Percentiles rank a stretch among this genome's conserved stretches.
phyloP scores from a whole-genome alignment of 257 asterid genomes.

The Solanum piurae region DNA sequence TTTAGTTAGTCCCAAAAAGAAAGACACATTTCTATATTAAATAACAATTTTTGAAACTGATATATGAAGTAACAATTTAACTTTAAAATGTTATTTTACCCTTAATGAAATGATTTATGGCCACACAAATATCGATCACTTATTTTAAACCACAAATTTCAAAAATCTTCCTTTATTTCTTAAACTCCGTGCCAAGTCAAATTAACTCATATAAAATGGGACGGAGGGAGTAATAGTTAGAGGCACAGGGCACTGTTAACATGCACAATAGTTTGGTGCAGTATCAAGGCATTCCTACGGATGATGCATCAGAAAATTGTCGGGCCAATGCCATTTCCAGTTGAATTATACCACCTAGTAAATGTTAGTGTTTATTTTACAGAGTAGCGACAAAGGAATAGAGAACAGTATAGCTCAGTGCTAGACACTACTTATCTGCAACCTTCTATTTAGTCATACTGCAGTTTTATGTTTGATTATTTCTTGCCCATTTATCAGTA shows the following conservation, averaged over 20 bases:
- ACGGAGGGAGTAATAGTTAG: neutral
- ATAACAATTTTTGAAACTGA: too few relatives aligned
- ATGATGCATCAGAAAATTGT: neutral
- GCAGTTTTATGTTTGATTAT: neutral
- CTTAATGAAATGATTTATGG: too few relatives aligned
- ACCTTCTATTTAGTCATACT: neutral
- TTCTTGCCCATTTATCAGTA: neutral
- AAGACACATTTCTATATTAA: too few relatives aligned
- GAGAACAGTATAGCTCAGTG: neutral
- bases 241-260: neutral
- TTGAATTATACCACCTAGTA: neutral
- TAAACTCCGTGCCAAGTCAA: too few relatives aligned
- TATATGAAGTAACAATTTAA: too few relatives aligned
- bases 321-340: neutral
- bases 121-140: too few relatives aligned
- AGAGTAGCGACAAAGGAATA: neutral
- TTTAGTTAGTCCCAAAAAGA: too few relatives aligned
- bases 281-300: neutral
- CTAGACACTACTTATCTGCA: neutral
- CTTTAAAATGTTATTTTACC: too few relatives aligned
- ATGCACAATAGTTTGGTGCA: neutral
- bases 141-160: too few relatives aligned
- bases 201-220: too few relatives aligned
- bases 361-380: neutral
- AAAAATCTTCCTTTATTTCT: too few relatives aligned